These are phyloP conservation scores for Astragalus membranaceus DNA, from an alignment of 306 rosid species.

Conservation along the genomic window DNA sequence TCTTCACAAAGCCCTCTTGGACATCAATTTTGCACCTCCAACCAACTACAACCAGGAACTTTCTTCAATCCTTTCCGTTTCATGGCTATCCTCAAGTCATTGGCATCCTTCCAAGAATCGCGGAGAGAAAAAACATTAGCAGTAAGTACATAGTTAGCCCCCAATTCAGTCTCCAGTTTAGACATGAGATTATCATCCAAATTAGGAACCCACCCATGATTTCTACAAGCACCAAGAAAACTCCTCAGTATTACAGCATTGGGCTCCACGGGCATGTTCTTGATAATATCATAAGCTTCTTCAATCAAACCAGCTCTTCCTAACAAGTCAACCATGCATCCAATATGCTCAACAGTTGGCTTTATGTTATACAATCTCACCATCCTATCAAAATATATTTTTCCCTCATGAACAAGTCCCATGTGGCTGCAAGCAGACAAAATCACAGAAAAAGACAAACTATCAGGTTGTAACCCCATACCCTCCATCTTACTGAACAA, in stretches of 20 bases:
- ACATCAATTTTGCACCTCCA: constrained; percentile 34
- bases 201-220: constrained; percentile 30
- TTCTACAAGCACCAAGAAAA: constrained; percentile 54
- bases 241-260: constrained; percentile 49
- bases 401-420: constrained; percentile 51
- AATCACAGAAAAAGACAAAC: constrained; percentile 45
- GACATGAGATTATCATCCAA: constrained; percentile 41
- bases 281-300: constrained; percentile 46
- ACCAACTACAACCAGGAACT: constrained; percentile 62
- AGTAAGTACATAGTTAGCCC: constrained; percentile 50
- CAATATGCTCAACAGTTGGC: constrained; percentile 57
- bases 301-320: constrained; percentile 58
- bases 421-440: constrained; percentile 69
- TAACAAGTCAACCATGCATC: constrained; percentile 62
- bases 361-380: constrained; percentile 35
- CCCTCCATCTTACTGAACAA: constrained; percentile 41
- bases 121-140: constrained; percentile 42
- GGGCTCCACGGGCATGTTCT: constrained; percentile 47
- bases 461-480: constrained; percentile 39
- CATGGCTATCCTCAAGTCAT: constrained; percentile 50
- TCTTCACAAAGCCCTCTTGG: not conserved
- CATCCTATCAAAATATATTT: constrained; percentile 47
- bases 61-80: constrained; percentile 47
- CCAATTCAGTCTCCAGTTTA: constrained; percentile 44
- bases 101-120: constrained; percentile 47